Evolutionary conservation across 495 filamentous ascomycete genomes (phyloP), one percentile per base, ranked within the genome.

Genomic region (Oleoguttula mirabilis): DNA sequence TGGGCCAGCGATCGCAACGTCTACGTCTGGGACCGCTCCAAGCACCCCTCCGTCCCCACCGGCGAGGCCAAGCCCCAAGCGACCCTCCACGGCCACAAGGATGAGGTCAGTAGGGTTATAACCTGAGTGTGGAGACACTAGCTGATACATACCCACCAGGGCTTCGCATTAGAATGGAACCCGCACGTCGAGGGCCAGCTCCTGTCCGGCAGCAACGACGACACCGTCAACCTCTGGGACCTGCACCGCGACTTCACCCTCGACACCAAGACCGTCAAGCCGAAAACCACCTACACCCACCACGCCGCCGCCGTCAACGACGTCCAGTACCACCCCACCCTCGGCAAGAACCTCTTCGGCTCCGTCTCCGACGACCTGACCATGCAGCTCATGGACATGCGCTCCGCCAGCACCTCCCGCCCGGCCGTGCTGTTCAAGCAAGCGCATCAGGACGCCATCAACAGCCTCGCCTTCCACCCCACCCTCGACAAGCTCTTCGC

Each of bases 311-410:
- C 87, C 28, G 92, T 99, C 52, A 96, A 96, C 54, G 92, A 96
- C 54, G 90, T 99, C 27, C 82, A 94, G 61, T 79, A 94, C 57
- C 87, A 95, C 56, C 88, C 88, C 20, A 22, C 25, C 8, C 66
- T 84, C 35, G 81, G 84, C 43, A 72, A 73, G 27, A 75, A 75
- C 39, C 74, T 92, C 41, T 84, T 98, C 40, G 92, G 86, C 42
- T 87, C 82, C 12, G 90, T 94, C 1, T 96, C 92, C 16, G 92
- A 99, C 57, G 92, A 99, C 55, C 71, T 88, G 44, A 94, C 84
- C 3, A 73, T 96, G 28, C 82, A 94, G 59, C 82, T 99, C 39
- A 69, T 96, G 38, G 92, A 99, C 60, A 71, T 80, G 17, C 82
- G 92, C 34, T 32, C 71, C 0, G 67, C 76, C n/a, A 77, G 67